phyloP scores from a whole-genome alignment of 2,329 filamentous ascomycete genomes.

The Tolypocladium guangdongense region DNA sequence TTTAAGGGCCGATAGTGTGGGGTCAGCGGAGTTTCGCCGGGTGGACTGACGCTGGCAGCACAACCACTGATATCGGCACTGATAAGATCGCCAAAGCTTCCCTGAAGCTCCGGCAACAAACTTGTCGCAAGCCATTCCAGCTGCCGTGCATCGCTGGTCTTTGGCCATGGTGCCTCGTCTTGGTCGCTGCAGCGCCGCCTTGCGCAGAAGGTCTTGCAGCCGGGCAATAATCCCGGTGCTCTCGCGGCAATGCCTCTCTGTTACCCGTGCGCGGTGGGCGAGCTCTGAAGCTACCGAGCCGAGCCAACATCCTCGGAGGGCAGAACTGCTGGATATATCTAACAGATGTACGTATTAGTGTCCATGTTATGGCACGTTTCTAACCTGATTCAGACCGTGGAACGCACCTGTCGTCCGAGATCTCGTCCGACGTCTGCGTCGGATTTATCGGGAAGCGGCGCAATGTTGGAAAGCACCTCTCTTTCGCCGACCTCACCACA shows the following conservation, averaged over 20 bases:
- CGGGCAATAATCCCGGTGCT: not conserved
- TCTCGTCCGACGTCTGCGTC: slow-evolving; percentile 9
- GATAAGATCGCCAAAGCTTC: not conserved
- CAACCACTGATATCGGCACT: not conserved
- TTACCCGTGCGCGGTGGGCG: not conserved
- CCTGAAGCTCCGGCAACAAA: not conserved
- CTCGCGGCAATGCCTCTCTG: not conserved
- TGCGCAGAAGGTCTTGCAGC: slow-evolving; percentile 7
- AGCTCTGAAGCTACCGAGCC: not conserved
- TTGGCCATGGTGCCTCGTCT: slow-evolving; percentile 13
- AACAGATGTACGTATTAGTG: slow-evolving; percentile 16
- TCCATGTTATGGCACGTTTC: not conserved
- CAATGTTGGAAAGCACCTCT: slow-evolving; percentile 56
- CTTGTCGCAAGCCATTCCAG: not conserved
- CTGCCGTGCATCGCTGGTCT: not conserved
- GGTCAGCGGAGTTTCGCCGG: slow-evolving; percentile 16
- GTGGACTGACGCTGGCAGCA: slow-evolving; percentile 3
- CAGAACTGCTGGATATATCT: slow-evolving; percentile 16
- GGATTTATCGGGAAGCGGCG: slow-evolving; percentile 64
- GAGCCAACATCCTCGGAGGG: slow-evolving; percentile 7
- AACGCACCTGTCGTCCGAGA: slow-evolving; percentile 10
- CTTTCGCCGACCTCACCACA: slow-evolving; percentile 51
- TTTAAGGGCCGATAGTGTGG: slow-evolving; percentile 24
- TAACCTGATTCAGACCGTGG: slow-evolving; percentile 15
- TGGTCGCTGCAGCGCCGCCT: slow-evolving; percentile 10